phyloP scores from a whole-genome alignment of 2,329 filamentous ascomycete species.

The Fusarium papillatum region DNA sequence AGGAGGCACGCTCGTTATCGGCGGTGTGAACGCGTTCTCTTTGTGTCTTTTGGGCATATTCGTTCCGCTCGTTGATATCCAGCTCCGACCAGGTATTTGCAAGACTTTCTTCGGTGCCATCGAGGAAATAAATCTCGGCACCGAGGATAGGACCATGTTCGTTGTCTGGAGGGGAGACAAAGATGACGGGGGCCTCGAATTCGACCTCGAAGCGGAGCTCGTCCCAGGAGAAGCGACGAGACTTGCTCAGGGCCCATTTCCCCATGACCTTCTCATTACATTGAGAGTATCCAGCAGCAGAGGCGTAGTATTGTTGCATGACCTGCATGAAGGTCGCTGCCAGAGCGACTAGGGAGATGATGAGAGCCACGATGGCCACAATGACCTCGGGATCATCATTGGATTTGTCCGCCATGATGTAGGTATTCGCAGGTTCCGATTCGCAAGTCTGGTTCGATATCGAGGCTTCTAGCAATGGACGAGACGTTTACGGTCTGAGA shows the following conservation, averaged over 20 bases:
- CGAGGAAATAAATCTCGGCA: slow-evolving; percentile 52
- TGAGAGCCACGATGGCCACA: slow-evolving; percentile 59
- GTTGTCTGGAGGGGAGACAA: slow-evolving; percentile 60
- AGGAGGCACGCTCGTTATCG: slow-evolving; percentile 69
- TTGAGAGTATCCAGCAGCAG: slow-evolving; percentile 62
- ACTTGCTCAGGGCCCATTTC: slow-evolving; percentile 57
- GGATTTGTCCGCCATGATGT: slow-evolving; percentile 30
- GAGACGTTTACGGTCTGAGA: background rate
- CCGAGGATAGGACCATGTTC: slow-evolving; percentile 49
- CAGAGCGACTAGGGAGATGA: slow-evolving; percentile 62
- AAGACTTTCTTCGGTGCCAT: slow-evolving; percentile 54
- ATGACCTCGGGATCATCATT: slow-evolving; percentile 48
- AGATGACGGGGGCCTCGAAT: slow-evolving; percentile 65
- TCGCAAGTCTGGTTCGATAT: slow-evolving; percentile 13
- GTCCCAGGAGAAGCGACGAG: slow-evolving; percentile 54
- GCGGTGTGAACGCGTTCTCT: slow-evolving; percentile 63
- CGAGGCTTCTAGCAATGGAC: background rate
- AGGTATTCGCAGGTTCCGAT: background rate
- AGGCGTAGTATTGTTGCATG: slow-evolving; percentile 64
- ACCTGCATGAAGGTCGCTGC: slow-evolving; percentile 61
- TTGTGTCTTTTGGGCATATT: slow-evolving; percentile 39
- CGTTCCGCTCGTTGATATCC: slow-evolving; percentile 46
- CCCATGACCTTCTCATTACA: slow-evolving; percentile 64
- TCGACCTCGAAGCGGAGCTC: slow-evolving; percentile 65
- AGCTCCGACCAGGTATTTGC: slow-evolving; percentile 49